Conservation (phyloP, 1,284 basidiomycete genomes). For the Cryptococcus neoformans region DNA sequence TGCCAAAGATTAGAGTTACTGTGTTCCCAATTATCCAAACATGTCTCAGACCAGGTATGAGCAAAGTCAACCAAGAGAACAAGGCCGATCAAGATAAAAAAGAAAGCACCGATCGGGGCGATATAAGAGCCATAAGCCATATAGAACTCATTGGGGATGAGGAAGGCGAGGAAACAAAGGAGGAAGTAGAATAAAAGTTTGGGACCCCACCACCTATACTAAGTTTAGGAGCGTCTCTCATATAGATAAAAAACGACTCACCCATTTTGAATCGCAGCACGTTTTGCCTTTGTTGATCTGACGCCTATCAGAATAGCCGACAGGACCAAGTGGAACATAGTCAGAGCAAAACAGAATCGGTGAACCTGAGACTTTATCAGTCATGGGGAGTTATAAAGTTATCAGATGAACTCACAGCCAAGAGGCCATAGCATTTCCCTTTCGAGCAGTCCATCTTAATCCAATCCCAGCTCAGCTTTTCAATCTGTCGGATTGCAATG, state of each 20-base stretch:
- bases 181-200: slow-evolving; percentile 83
- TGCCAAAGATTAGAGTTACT: slow-evolving; percentile 89
- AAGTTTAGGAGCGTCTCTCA: background rate
- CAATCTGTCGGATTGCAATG: slow-evolving; percentile 78
- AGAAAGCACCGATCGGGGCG: slow-evolving; percentile 81
- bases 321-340: slow-evolving; percentile 83
- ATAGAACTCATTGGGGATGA: slow-evolving; percentile 59
- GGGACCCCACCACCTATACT: slow-evolving; percentile 91
- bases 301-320: slow-evolving; percentile 79
- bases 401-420: slow-evolving; percentile 68
- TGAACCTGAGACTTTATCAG: slow-evolving; percentile 66
- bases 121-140: slow-evolving; percentile 81
- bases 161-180: slow-evolving; percentile 84
- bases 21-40: slow-evolving; percentile 91
- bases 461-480: slow-evolving; percentile 93
- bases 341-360: slow-evolving; percentile 92
- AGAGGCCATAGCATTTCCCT: slow-evolving; percentile 92
- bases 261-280: slow-evolving; percentile 97
- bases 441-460: slow-evolving; percentile 96
- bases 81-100: slow-evolving; percentile 94
- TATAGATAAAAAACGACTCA: slow-evolving; percentile 45
- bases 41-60: slow-evolving; percentile 97
- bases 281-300: slow-evolving; percentile 81
- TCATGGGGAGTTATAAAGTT: background rate
- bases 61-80: slow-evolving; percentile 98